These are phyloP conservation scores for Suhomyces atakaporum DNA, from an alignment of 1,139 yeast species.

Conservation along the genomic window DNA sequence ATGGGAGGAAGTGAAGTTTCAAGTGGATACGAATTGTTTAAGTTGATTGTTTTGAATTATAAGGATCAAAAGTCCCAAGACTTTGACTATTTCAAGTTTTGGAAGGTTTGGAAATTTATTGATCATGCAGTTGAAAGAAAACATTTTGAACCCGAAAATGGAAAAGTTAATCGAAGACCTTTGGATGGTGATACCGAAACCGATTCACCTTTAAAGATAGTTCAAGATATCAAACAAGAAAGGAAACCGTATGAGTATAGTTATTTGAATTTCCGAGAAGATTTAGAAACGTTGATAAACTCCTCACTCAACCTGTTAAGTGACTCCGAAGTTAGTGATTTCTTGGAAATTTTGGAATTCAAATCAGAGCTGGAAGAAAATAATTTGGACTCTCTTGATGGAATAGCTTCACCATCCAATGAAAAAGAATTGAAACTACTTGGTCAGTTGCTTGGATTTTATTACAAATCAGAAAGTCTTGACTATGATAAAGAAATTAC, in stretches of 20 bases:
- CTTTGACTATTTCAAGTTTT: conserved; percentile 35
- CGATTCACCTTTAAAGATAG: conserved; percentile 26
- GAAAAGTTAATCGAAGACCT: conserved; percentile 1
- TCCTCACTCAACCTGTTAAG: conserved; percentile 15
- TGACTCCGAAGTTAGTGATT: conserved; percentile 23
- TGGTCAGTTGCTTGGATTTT: conserved; percentile 4
- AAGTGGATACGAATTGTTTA: conserved; percentile 38
- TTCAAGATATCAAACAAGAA: conserved; percentile 9
- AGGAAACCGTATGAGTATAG: conserved; percentile 4
- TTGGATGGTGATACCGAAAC: conserved; percentile 3
- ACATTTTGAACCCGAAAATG: conserved; percentile 1
- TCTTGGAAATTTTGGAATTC: conserved; percentile 10
- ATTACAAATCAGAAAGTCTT: background rate
- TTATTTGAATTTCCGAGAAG: conserved; percentile 28
- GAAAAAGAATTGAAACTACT: conserved; percentile 5
- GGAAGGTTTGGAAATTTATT: conserved; percentile 40
- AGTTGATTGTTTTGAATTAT: conserved; percentile 35
- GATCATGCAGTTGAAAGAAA: conserved; percentile 31
- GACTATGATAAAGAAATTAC: conserved; percentile 13
- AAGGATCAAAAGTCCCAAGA: conserved; percentile 39
- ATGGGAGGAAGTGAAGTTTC: conserved; percentile 25
- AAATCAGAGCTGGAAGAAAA: background rate
- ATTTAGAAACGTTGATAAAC: conserved; percentile 26
- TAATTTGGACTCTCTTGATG: background rate
- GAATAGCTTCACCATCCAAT: background rate